A percentile compares a stretch with the other conserved stretches of the same genome.
phyloP scores from a whole-genome alignment of 2,329 filamentous ascomycete genomes.

The Monosporascus sp. region DNA sequence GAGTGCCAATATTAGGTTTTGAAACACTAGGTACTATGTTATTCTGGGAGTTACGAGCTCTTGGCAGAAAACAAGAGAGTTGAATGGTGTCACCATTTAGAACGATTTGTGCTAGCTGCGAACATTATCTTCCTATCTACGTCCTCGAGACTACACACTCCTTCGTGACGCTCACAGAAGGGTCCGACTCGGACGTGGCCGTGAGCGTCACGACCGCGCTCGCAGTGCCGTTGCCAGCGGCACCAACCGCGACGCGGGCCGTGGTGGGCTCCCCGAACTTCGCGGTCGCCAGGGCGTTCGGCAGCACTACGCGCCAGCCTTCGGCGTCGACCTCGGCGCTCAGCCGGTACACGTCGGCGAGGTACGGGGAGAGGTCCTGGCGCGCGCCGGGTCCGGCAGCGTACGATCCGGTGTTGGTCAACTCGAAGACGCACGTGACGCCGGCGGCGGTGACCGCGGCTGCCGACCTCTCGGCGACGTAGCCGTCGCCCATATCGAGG shows the following conservation, averaged over 20 bases:
- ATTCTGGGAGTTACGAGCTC: background rate
- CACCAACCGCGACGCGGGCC: conserved; percentile 37
- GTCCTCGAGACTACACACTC: conserved; percentile 30
- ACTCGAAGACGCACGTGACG: conserved; percentile 39
- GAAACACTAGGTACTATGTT: too few relatives aligned
- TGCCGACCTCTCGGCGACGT: conserved; percentile 15
- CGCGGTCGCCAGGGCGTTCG: conserved; percentile 34
- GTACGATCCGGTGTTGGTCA: conserved; percentile 39
- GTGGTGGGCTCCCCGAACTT: conserved; percentile 33
- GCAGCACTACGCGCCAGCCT: conserved; percentile 41
- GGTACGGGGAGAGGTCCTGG: conserved; percentile 32
- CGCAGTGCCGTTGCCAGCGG: conserved; percentile 22
- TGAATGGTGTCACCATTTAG: background rate
- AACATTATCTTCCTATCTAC: background rate
- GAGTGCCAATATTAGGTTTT: too few relatives aligned
- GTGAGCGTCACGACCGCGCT: conserved; percentile 35
- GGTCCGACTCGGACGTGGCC: conserved; percentile 41
- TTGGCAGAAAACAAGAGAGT: too few relatives aligned
- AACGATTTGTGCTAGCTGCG: background rate
- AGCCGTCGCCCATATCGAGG: conserved; percentile 32
- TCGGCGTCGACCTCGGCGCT: conserved; percentile 34
- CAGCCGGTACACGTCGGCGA: conserved; percentile 43
- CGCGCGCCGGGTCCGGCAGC: conserved; percentile 13
- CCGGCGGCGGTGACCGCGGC: conserved; percentile 26
- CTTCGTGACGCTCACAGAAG: conserved; percentile 19